These are phyloP conservation scores for Pseudonitzschia pungens DNA, from an alignment of 108 stramenopile genomes.

Conservation along the genomic window DNA sequence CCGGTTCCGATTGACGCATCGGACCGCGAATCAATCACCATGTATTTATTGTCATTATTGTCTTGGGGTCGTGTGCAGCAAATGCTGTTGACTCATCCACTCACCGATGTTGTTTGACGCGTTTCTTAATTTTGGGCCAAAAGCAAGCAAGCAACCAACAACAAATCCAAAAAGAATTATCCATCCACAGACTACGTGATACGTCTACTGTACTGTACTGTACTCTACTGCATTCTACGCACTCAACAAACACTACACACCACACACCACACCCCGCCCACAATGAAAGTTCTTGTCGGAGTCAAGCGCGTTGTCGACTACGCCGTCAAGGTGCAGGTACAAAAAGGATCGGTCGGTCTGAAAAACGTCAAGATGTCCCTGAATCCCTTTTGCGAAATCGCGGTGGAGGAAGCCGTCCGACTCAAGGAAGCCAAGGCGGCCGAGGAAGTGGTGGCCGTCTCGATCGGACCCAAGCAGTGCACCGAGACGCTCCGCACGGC, in stretches of 20 bases:
- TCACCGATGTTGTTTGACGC: background rate
- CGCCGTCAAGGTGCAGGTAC: constrained; percentile 98
- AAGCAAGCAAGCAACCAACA: background rate
- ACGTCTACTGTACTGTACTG: too few relatives aligned
- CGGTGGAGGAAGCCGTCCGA: constrained; percentile 96
- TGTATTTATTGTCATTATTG: too few relatives aligned
- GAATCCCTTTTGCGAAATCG: constrained; percentile 99
- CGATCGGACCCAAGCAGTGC: constrained; percentile 97
- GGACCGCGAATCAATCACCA: too few relatives aligned
- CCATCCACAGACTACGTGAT: too few relatives aligned
- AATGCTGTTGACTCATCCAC: background rate
- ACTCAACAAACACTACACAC: too few relatives aligned
- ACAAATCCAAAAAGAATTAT: background rate
- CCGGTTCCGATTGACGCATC: too few relatives aligned
- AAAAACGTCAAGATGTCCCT: constrained; percentile 98
- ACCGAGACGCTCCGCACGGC: constrained; percentile 94
- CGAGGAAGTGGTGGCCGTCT: constrained; percentile 92
- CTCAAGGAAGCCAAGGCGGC: constrained; percentile 91
- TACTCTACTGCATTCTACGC: too few relatives aligned
- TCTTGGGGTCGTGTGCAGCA: background rate
- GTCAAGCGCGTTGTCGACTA: constrained; percentile 98
- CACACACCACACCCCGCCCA: too few relatives aligned
- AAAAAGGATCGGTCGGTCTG: constrained; percentile 93
- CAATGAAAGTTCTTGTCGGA: constrained; percentile 92
- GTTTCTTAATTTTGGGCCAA: background rate